A percentile compares a stretch with the other conserved stretches of the same genome.
Evolutionary conservation across 208 protist species (phyloP).

Genomic region (Trypanosoma melophagium): DNA sequence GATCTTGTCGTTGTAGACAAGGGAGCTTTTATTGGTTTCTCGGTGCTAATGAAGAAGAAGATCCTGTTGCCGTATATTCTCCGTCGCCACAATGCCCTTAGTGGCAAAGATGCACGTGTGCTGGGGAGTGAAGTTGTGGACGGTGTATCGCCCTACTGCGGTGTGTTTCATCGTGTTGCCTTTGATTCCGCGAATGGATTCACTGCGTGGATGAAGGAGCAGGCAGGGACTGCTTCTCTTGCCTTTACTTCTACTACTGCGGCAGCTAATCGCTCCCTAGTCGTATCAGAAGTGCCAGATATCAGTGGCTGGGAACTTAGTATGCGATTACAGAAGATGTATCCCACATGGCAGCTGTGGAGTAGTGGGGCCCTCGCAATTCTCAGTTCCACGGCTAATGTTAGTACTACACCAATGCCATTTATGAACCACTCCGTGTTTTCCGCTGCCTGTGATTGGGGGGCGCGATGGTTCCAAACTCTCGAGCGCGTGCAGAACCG

Average conservation of each 20-base stretch:
- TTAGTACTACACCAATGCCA: no score
- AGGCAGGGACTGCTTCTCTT: background rate
- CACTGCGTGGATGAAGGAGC: background rate
- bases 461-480: background rate
- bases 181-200: constrained; percentile 9
- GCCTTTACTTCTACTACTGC: background rate
- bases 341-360: constrained; percentile 12
- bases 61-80: constrained; percentile 14
- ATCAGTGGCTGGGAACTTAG: constrained; percentile 15
- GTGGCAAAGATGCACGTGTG: constrained; percentile 11
- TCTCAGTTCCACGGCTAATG: background rate
- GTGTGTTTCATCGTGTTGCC: constrained; percentile 13
- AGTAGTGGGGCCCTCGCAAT: constrained; percentile 13
- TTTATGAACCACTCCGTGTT: background rate
- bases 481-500: constrained; percentile 19
- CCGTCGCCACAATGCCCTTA: constrained; percentile 9
- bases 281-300: constrained; percentile 8
- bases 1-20: constrained; percentile 9
- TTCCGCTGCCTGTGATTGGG: constrained; percentile 13
- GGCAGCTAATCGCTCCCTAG: background rate
- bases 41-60: background rate
- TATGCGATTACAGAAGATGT: constrained; percentile 6
- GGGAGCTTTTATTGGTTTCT: constrained; percentile 20
- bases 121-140: constrained; percentile 17
- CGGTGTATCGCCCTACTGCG: constrained; percentile 21